Evolutionary conservation across 345 rosid genomes (phyloP), one percentile per base, ranked within the genome.

Genomic region (Luvunga scandens): DNA sequence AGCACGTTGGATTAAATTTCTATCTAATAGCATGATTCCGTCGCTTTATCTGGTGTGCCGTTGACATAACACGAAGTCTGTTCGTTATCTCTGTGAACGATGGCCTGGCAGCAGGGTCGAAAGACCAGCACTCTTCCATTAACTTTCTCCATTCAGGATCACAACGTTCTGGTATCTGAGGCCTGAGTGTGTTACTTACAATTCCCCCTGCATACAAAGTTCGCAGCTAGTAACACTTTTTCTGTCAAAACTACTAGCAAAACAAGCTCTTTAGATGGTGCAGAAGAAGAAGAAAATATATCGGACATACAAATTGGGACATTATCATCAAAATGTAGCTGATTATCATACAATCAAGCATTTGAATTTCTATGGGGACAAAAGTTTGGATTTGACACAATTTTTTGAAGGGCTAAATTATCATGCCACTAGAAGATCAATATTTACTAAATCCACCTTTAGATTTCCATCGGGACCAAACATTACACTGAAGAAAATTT

Each of bases 121-220:
- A 88, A 0, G 94, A 85, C 98, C 98, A 95, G 82, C 98, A 95
- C 60, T 92, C 92, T 84, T 95, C 98, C 90, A 95, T 93, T 76
- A 95, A 73, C 77, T 82, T 87, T 75, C 77, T 89, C 98, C 98
- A 95, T 27, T 86, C 94, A 7, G 83, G 48, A 80, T 94, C 93
- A 73, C 97, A 94, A 6, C 75, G 73, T 75, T 87, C 91, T 2
- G 97, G 98, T 72, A 95, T 77, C 0, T 88, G 85, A 21, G 98
- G 98, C 85, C 97, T 86, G 69, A 95, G 87, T 2, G 92, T 86
- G 82, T 93, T 90, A 72, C 81, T 93, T 66, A 95, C 93, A 42
- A 93, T 95, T 36, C 98, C 98, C 42, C 98, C 98, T 95, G 76
- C 84, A 82, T n/a, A 9, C 57, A 74, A 60, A 75, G 36, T 62